phyloP scores from a whole-genome alignment of 2,329 filamentous ascomycete species.

The Exophiala sp. region DNA sequence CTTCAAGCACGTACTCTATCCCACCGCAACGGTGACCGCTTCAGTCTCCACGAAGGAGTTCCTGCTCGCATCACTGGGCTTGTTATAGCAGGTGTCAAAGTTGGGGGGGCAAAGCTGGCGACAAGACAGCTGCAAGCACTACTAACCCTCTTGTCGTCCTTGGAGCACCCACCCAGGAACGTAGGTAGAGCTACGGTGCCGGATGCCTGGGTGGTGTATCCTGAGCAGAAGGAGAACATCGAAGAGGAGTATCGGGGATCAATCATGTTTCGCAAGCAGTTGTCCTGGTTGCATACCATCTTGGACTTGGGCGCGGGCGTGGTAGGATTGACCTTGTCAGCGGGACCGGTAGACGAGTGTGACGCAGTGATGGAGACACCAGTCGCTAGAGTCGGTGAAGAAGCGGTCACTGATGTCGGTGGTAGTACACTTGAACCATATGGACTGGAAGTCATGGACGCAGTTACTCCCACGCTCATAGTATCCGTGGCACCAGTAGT shows the following conservation, averaged over 20 bases:
- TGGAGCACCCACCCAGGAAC: constrained; percentile 15
- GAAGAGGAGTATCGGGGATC: constrained; percentile 16
- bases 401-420: not conserved
- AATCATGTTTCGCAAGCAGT: constrained; percentile 24
- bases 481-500: not conserved
- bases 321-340: constrained; percentile 14
- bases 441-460: constrained; percentile 3
- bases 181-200: constrained; percentile 33
- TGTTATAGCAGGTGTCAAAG: constrained; percentile 15
- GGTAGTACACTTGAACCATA: not conserved
- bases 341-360: not conserved
- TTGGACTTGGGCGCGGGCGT: constrained; percentile 11
- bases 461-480: not conserved
- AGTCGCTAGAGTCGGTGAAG: not conserved
- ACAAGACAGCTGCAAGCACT: constrained; percentile 24
- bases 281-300: constrained; percentile 22
- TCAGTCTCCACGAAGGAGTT: constrained; percentile 17
- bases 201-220: constrained; percentile 16
- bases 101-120: constrained; percentile 12
- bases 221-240: constrained; percentile 14
- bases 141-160: constrained; percentile 15
- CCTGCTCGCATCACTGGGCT: constrained; percentile 6
- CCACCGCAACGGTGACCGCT: constrained; percentile 16
- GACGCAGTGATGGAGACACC: not conserved
- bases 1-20: constrained; percentile 5